Conservation (phyloP, 1,284 basidiomycete genomes). For the Anthracocystis walkeri region DNA sequence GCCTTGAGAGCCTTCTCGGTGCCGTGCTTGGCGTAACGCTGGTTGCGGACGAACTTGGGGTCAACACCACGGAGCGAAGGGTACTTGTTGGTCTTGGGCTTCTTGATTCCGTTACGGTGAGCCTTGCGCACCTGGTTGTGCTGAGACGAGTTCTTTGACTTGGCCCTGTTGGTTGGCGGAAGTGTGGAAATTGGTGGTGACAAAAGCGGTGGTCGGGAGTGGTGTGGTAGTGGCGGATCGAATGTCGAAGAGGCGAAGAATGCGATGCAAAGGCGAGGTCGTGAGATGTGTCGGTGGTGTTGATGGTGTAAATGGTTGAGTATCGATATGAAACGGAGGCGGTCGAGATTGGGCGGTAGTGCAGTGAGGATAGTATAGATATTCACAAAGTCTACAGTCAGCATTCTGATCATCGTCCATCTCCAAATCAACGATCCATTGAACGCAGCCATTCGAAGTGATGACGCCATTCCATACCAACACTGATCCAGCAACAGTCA, state of each 20-base stretch:
- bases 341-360: background rate
- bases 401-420: background rate
- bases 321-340: background rate
- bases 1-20: slow-evolving; percentile 75
- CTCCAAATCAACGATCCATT: background rate
- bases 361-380: background rate
- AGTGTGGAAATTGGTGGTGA: background rate
- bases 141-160: slow-evolving; percentile 68
- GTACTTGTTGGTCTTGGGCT: slow-evolving; percentile 77
- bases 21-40: slow-evolving; percentile 80
- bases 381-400: slow-evolving; percentile 11
- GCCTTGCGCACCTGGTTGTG: slow-evolving; percentile 79
- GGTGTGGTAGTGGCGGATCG: background rate
- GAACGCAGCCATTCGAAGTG: background rate
- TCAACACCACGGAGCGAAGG: slow-evolving; percentile 90
- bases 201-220: background rate
- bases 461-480: background rate
- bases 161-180: slow-evolving; percentile 53
- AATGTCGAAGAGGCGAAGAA: background rate
- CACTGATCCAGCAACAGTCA: background rate
- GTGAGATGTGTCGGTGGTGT: background rate
- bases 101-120: slow-evolving; percentile 83
- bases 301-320: slow-evolving; percentile 4
- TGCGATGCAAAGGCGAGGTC: background rate
- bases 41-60: slow-evolving; percentile 90